Conservation (phyloP, 2,329 filamentous ascomycete genomes). For the Fusarium scirpi region DNA sequence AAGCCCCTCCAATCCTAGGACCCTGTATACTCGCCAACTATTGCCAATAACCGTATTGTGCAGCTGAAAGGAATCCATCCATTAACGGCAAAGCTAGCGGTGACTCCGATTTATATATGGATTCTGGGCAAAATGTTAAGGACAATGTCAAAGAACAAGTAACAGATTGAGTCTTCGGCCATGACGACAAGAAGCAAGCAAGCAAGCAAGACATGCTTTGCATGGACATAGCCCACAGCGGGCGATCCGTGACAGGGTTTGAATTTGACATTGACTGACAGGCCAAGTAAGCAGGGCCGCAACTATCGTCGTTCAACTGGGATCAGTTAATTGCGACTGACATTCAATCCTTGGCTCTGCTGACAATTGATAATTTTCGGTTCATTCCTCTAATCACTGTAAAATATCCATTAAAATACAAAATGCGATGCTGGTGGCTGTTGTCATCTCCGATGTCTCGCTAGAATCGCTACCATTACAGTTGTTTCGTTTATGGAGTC, state of each 20-base stretch:
- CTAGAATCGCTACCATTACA: constrained; percentile 28
- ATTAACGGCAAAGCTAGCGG: constrained; percentile 12
- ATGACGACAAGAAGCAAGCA: constrained; percentile 36
- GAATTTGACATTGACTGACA: constrained; percentile 24
- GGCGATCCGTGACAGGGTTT: constrained; percentile 31
- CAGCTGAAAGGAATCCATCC: constrained; percentile 1
- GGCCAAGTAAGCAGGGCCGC: constrained; percentile 3
- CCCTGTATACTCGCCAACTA: not conserved
- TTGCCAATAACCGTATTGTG: constrained; percentile 2
- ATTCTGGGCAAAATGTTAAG: constrained; percentile 2
- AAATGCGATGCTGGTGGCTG: not conserved
- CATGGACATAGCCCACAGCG: constrained; percentile 33
- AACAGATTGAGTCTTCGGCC: constrained; percentile 4
- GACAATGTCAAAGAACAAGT: constrained; percentile 8
- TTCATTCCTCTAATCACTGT: constrained; percentile 28
- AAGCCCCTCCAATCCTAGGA: not conserved
- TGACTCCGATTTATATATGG: constrained; percentile 3
- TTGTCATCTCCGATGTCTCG: constrained; percentile 36
- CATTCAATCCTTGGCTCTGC: constrained; percentile 26
- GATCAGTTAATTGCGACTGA: constrained; percentile 32
- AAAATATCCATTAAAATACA: not conserved
- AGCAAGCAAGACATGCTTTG: constrained; percentile 39
- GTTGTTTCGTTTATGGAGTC: constrained; percentile 36
- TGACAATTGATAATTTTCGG: constrained; percentile 23
- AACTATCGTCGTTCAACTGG: constrained; percentile 21